Base-by-base conservation (phyloP, 768 basidiomycete species). In the Russula dissimulans region DNA sequence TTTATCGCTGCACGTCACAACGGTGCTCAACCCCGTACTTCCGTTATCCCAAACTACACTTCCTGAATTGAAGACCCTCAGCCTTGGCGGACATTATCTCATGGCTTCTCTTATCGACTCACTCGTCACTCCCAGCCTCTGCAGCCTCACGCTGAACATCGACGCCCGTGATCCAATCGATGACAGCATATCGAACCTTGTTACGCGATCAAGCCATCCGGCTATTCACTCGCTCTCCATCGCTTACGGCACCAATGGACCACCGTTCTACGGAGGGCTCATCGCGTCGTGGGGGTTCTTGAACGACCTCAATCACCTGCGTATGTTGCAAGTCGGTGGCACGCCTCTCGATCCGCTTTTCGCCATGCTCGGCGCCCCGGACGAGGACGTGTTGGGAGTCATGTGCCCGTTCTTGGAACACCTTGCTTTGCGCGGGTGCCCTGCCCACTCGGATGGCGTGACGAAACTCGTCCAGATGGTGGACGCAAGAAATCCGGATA, bases 161-260 rank as follows among this genome's bases (percentile, higher is more conserved):
- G 87, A 89, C 69, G 77, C 82, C 1, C 80, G 89, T n/a, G 86
- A 88, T 62, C 80, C 86, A 0, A 77, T 88, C 58, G 88, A 89
- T 67, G 86, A 89, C 48, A 78, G 79, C n/a, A 80, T 90, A 53
- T 75, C 79, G 14, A 74, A 75, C 54, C 78, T 91, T 46, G 75
- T 87, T 32, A 68, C 77, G 22, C 81, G 88, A 31, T 87, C 86
- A 0, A 75, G 76, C 32, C 73, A 78, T 41, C 84, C 87, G 0
- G 76, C 79, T 0, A 68, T 91, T 8, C 76, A 77, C 11, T 77
- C 78, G 29, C 79, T 91, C 59, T 81, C 83, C 3, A 77, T 90
- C 58, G 82, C 81, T 0, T 88, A 87, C 67, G 79, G 80, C 52
- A 67, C 72, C 47, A 69, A 66, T 26, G 69, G 64, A 38, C 69